Percentiles rank a stretch among this genome's conserved stretches.
These are phyloP conservation scores for Aurantiochytrium sp. DNA, from an alignment of 108 stramenopile species.

Conservation along the genomic window DNA sequence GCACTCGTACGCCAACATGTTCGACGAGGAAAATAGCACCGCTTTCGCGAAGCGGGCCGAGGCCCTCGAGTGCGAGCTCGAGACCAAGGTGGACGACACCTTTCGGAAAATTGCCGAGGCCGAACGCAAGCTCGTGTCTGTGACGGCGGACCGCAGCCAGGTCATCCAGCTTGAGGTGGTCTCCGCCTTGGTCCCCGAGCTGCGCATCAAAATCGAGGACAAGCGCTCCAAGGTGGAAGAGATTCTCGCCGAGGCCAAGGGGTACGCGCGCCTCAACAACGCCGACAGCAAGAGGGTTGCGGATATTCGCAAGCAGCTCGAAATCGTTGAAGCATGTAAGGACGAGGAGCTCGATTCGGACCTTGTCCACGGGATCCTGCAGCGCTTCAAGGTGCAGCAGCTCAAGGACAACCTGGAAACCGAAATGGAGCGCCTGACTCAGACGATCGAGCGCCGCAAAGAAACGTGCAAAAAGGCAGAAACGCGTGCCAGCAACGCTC, in stretches of 20 bases:
- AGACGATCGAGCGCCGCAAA: neutral
- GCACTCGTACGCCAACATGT: neutral
- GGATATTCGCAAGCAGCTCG: neutral
- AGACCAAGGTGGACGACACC: neutral
- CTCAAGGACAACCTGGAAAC: neutral
- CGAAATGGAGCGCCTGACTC: neutral
- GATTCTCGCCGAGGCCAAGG: neutral
- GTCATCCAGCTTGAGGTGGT: neutral
- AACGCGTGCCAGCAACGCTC: neutral
- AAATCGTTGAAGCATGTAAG: neutral
- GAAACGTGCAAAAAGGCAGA: neutral
- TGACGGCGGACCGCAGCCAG: neutral
- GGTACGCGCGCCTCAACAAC: neutral
- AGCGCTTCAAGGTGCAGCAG: conserved; percentile 28
- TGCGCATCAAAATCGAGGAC: neutral
- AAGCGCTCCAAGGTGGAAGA: neutral
- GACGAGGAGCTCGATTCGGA: conserved; percentile 15
- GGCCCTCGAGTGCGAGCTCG: neutral
- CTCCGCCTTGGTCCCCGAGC: neutral
- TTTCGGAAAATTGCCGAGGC: neutral
- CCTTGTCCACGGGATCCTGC: neutral
- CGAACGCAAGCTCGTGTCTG: neutral
- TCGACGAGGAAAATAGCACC: neutral
- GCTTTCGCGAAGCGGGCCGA: neutral
- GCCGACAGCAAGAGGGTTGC: neutral